Evolutionary conservation across 208 protist species (phyloP).

Genomic region (Vickermania spadyakhi): DNA sequence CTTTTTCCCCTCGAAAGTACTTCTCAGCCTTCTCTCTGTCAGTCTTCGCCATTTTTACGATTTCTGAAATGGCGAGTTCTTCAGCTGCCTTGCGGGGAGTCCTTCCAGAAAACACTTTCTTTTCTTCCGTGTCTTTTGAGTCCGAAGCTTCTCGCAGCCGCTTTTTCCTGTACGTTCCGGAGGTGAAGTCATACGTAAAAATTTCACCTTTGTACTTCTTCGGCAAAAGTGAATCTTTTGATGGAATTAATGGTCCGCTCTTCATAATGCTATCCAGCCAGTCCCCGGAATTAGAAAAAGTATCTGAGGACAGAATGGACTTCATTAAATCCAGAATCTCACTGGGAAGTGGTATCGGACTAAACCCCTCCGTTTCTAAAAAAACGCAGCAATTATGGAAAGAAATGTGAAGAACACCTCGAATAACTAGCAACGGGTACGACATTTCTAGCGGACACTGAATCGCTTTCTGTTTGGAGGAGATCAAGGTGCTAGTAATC

Average conservation of each 20-base stretch:
- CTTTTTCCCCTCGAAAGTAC: conserved; percentile 50
- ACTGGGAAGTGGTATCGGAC: conserved; percentile 38
- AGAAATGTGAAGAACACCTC: conserved; percentile 67
- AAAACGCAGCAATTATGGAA: conserved; percentile 75
- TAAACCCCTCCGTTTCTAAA: conserved; percentile 27
- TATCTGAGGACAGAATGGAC: conserved; percentile 23
- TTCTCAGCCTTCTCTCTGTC: conserved; percentile 64
- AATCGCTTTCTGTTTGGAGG: conserved; percentile 14
- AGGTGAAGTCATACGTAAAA: conserved; percentile 38
- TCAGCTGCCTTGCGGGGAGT: conserved; percentile 26
- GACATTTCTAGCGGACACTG: conserved; percentile 76
- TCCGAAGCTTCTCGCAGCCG: conserved; percentile 9
- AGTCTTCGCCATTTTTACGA: conserved; percentile 48
- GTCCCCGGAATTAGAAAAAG: conserved; percentile 24
- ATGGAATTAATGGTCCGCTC: conserved; percentile 22
- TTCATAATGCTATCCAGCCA: conserved; percentile 68
- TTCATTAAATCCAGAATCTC: conserved; percentile 51
- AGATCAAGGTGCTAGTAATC: conserved; percentile 26
- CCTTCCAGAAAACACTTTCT: conserved; percentile 20
- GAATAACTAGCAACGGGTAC: conserved; percentile 55
- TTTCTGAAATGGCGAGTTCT: conserved; percentile 57
- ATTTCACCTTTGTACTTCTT: conserved; percentile 27
- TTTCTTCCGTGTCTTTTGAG: conserved; percentile 13
- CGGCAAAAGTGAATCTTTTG: conserved; percentile 36
- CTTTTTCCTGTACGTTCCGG: conserved; percentile 28